Evolutionary conservation across 352 stramenopile genomes (phyloP), one percentile per base, ranked within the genome.

Genomic region (Thraustochytrium striatum): DNA sequence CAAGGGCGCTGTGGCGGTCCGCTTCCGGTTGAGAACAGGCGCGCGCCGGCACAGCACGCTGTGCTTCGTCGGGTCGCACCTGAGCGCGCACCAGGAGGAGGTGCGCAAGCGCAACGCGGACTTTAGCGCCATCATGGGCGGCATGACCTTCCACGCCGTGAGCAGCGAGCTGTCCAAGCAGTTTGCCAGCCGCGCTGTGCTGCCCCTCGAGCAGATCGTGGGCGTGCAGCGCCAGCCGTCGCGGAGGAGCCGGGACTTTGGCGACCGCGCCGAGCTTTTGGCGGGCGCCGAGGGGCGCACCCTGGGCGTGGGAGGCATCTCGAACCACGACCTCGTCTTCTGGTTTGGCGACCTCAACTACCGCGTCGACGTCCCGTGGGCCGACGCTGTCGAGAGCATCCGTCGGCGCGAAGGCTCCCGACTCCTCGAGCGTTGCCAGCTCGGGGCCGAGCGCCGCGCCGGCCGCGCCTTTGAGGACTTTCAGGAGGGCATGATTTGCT

Each of bases 41-140:
- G 13, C 55, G 28, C 70, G 55, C 33, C 98, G 99, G 83, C 92
- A 96, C 86, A 98, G 91, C 36, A 97, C 94, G 8, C 68, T 99
- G 28, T 99, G 96, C 86, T 99, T 99, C 88, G 91, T 99, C 25
- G 98, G 93, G 81, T 90, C 91, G 19, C 97, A 99, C 83, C 88
- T 99, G 50, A 97, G 96, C 0, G 96, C 97, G 0, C 96, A 99
- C 86, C 88, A 95, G 50, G 95, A 98, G 73, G 99, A 99, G 83
- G 93, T 99, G 2, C 82, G 85, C 0, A 96, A 95, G 0, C 86
- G 97, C 21, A 99, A 99, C 85, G 88, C 92, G 1, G 96, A 99
- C 78, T 99, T 98, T 85, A 85, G 90, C n/a, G 98, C 97, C 83
- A 98, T 99, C 62, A 84, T 98, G 38, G 88, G 86, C 39, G 98